phyloP scores from a whole-genome alignment of 805 yeast species.

The Nadsonia fulvescens region DNA sequence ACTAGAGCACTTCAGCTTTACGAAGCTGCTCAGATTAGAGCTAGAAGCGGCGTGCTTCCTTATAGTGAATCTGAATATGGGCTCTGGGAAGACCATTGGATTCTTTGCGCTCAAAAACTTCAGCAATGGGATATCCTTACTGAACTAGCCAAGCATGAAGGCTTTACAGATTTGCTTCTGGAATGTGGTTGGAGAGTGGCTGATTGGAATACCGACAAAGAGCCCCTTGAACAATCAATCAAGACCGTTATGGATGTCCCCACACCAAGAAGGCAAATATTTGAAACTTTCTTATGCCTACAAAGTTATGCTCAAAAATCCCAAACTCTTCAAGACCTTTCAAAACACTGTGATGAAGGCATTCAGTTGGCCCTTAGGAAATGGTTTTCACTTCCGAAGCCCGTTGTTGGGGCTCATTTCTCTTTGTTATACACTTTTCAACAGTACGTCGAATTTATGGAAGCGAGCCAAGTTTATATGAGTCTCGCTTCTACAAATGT shows the following conservation, averaged over 20 bases:
- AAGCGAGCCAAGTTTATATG: constrained; percentile 86
- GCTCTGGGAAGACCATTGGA: constrained; percentile 98
- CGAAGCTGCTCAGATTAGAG: constrained; percentile 92
- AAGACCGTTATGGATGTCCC: constrained; percentile 97
- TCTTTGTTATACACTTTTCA: constrained; percentile 88
- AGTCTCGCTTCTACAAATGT: constrained; percentile 79
- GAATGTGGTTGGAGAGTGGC: constrained; percentile 99
- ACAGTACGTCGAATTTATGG: constrained; percentile 93
- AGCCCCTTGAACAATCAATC: constrained; percentile 84
- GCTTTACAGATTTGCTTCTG: constrained; percentile 81
- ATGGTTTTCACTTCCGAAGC: constrained; percentile 77
- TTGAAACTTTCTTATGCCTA: constrained; percentile 81
- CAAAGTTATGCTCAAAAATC: constrained; percentile 89
- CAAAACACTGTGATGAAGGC: constrained; percentile 86
- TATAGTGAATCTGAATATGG: constrained; percentile 90
- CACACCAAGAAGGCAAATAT: constrained; percentile 89
- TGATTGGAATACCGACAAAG: constrained; percentile 92
- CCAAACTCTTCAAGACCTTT: constrained; percentile 68
- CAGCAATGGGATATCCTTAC: constrained; percentile 98
- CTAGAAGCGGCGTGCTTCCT: constrained; percentile 86
- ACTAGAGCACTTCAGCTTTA: constrained; percentile 83
- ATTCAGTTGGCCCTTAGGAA: constrained; percentile 79
- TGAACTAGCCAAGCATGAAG: constrained; percentile 93
- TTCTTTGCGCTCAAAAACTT: constrained; percentile 84
- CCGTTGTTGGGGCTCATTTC: constrained; percentile 66